These are phyloP conservation scores for Coniochaeta sp. DNA, from an alignment of 2,329 filamentous ascomycete species.

Conservation along the genomic window DNA sequence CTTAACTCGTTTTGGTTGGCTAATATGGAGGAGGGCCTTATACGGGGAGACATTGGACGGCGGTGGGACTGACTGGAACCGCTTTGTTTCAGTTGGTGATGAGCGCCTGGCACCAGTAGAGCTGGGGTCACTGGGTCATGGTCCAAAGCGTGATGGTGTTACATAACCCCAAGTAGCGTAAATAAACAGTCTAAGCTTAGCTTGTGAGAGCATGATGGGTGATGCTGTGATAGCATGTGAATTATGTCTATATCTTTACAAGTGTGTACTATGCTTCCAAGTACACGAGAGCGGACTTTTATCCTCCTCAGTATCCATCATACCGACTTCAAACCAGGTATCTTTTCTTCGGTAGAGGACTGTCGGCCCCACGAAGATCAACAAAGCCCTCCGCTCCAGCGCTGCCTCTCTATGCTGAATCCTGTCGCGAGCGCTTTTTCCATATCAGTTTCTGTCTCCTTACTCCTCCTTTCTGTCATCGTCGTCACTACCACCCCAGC, in stretches of 20 bases:
- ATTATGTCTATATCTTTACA: background rate
- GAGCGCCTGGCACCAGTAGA: background rate
- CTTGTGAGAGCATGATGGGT: background rate
- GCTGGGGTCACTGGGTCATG: background rate
- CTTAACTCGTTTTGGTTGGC: background rate
- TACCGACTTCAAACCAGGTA: background rate
- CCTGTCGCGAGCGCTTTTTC: no score
- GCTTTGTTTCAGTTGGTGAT: background rate
- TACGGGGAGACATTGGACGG: no score
- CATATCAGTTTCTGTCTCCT: no score
- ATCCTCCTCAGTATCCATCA: background rate
- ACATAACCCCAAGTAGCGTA: background rate
- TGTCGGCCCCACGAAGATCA: no score
- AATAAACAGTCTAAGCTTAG: background rate
- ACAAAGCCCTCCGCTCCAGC: no score
- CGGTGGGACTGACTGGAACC: no score
- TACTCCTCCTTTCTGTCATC: background rate
- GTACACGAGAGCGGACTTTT: background rate
- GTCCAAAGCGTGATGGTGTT: background rate
- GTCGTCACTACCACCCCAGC: slow-evolving; percentile 13
- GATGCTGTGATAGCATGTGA: background rate
- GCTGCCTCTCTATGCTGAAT: no score
- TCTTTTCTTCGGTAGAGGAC: background rate
- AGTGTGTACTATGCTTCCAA: background rate
- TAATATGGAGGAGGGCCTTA: no score